phyloP scores from a whole-genome alignment of 208 protist species.

The Trichomonas gallinae region DNA sequence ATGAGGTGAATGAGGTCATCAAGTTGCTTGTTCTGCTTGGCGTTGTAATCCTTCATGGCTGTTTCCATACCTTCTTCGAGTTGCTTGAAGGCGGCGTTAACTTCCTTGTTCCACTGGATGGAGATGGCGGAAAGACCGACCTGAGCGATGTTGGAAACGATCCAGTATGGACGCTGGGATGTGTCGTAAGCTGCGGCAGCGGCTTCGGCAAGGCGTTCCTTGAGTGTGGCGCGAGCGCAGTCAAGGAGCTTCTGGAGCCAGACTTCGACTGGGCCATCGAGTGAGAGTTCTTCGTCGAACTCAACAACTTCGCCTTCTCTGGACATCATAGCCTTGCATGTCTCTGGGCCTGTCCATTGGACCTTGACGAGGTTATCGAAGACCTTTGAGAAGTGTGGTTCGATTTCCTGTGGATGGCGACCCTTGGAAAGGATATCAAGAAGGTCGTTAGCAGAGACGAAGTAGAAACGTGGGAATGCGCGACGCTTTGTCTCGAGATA shows the following conservation, averaged over 20 bases:
- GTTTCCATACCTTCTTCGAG: slow-evolving; percentile 79
- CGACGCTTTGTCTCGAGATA: slow-evolving; percentile 53
- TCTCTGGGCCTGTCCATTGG: slow-evolving; percentile 39
- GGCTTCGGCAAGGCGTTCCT: slow-evolving; percentile 62
- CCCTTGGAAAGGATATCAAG: slow-evolving; percentile 65
- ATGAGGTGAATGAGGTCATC: slow-evolving; percentile 76
- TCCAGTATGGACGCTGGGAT: slow-evolving; percentile 81
- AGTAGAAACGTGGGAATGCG: slow-evolving; percentile 72
- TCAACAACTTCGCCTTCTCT: slow-evolving; percentile 74
- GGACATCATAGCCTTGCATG: slow-evolving; percentile 23
- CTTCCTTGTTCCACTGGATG: slow-evolving; percentile 88
- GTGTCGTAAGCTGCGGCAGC: slow-evolving; percentile 51
- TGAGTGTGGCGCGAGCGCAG: slow-evolving; percentile 60
- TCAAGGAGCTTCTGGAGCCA: slow-evolving; percentile 79
- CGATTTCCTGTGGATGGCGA: slow-evolving; percentile 51
- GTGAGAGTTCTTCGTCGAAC: slow-evolving; percentile 64
- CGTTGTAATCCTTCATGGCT: slow-evolving; percentile 86
- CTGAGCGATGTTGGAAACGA: slow-evolving; percentile 84
- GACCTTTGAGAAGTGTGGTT: slow-evolving; percentile 53
- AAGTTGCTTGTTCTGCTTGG: slow-evolving; percentile 74
- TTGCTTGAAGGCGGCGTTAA: slow-evolving; percentile 79
- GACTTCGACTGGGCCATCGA: slow-evolving; percentile 77
- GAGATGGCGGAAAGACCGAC: slow-evolving; percentile 74
- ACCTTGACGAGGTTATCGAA: slow-evolving; percentile 53
- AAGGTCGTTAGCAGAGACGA: slow-evolving; percentile 57